phyloP scores from a whole-genome alignment of 768 basidiomycete genomes.

The Sporobolomyces pararoseus region DNA sequence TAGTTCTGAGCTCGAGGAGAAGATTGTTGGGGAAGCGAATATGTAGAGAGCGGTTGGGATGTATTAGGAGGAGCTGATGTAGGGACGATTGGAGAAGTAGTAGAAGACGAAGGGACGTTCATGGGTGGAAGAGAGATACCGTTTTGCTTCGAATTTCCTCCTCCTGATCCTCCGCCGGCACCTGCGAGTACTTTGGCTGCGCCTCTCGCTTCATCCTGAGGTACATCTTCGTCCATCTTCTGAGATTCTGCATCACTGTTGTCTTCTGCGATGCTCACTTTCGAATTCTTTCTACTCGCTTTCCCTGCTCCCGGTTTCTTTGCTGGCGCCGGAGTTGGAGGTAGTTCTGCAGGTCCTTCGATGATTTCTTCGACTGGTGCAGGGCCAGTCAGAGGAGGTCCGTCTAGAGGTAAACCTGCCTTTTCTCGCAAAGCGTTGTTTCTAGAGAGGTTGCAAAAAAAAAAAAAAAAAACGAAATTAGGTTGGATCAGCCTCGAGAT shows the following conservation, averaged over 20 bases:
- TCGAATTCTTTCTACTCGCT: background rate
- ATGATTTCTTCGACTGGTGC: background rate
- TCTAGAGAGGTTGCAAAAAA: background rate
- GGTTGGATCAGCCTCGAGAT: no score
- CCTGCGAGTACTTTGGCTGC: slow-evolving; percentile 1
- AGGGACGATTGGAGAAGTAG: background rate
- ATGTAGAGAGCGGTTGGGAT: background rate
- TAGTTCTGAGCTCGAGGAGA: background rate
- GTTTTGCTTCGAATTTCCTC: background rate
- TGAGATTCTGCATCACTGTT: background rate
- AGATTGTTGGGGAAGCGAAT: background rate
- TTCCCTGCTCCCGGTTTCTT: background rate
- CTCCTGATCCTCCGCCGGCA: background rate
- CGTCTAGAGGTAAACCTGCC: background rate
- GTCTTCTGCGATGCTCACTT: background rate
- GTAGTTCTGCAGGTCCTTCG: slow-evolving; percentile 1
- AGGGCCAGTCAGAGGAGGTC: slow-evolving; percentile 2
- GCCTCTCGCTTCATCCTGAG: slow-evolving; percentile 8
- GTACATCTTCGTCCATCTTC: background rate
- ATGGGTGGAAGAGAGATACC: background rate
- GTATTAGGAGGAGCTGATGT: background rate
- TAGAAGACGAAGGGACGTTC: background rate
- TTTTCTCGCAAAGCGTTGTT: background rate
- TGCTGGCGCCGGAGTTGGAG: no score
- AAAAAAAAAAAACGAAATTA: no score